These are phyloP conservation scores for Paecilomyces variotii DNA, from an alignment of 2,329 filamentous ascomycete species.

Conservation along the genomic window DNA sequence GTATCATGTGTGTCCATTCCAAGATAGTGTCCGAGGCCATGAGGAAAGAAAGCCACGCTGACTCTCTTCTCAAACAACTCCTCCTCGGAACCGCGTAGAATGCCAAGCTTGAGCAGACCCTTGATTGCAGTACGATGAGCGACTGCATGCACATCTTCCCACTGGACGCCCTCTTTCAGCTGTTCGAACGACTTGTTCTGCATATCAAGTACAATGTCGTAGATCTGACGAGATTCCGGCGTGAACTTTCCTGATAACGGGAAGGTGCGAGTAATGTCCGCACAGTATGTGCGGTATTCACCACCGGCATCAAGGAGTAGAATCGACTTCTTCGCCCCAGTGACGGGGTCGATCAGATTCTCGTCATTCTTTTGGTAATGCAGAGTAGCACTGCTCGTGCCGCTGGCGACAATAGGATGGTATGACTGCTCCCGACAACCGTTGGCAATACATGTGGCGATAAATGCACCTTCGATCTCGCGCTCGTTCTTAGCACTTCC, in stretches of 20 bases:
- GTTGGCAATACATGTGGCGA: slow-evolving; percentile 60
- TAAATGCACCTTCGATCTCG: slow-evolving; percentile 72
- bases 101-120: slow-evolving; percentile 62
- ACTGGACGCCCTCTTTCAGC: slow-evolving; percentile 61
- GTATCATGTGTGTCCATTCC: slow-evolving; percentile 91
- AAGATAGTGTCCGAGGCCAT: slow-evolving; percentile 83
- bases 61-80: slow-evolving; percentile 71
- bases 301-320: slow-evolving; percentile 81
- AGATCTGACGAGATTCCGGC: slow-evolving; percentile 62
- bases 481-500: slow-evolving; percentile 64
- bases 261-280: slow-evolving; percentile 83
- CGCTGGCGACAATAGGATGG: slow-evolving; percentile 77
- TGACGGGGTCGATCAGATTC: slow-evolving; percentile 47
- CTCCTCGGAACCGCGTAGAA: slow-evolving; percentile 57
- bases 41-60: slow-evolving; percentile 86
- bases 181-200: slow-evolving; percentile 64
- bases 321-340: slow-evolving; percentile 49
- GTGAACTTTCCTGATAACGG: slow-evolving; percentile 66
- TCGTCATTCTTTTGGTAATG: slow-evolving; percentile 82
- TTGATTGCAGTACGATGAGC: slow-evolving; percentile 65
- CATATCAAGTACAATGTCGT: slow-evolving; percentile 73
- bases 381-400: slow-evolving; percentile 71
- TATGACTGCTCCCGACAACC: slow-evolving; percentile 77
- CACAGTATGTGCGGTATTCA: slow-evolving; percentile 79
- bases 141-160: slow-evolving; percentile 62